A percentile compares a stretch with the other conserved stretches of the same genome.
Evolutionary conservation across 306 rosid genomes (phyloP).

Genomic region (Urtica urens): DNA sequence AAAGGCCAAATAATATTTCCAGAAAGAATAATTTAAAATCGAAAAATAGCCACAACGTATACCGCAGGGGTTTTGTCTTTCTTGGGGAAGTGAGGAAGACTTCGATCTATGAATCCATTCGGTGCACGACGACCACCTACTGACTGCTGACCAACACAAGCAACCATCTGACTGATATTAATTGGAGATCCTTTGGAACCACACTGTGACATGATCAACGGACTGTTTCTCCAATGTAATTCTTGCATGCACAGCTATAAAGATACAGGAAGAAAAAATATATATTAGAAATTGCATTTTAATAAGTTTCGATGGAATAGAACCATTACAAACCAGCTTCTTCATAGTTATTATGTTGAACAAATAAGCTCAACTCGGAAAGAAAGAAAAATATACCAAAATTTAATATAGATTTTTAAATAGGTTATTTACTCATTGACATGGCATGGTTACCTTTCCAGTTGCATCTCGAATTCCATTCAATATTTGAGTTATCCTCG

Average conservation of each 20-base stretch:
- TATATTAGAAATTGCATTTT: not conserved
- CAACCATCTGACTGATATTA: constrained; percentile 93
- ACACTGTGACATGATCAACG: constrained; percentile 95
- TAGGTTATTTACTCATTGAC: no score
- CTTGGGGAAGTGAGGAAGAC: constrained; percentile 91
- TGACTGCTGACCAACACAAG: constrained; percentile 90
- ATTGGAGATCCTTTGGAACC: constrained; percentile 95
- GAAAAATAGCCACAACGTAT: constrained; percentile 19
- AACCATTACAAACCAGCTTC: constrained; percentile 4
- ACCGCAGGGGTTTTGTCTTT: constrained; percentile 68
- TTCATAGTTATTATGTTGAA: not conserved
- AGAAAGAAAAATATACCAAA: constrained; percentile 1
- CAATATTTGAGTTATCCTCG: constrained; percentile 43
- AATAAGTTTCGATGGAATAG: not conserved
- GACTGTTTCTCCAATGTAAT: constrained; percentile 93
- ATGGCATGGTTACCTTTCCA: constrained; percentile 35
- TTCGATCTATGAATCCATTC: constrained; percentile 84
- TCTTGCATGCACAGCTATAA: constrained; percentile 68
- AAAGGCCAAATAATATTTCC: no score
- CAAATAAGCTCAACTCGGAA: not conserved
- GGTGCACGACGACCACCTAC: constrained; percentile 95
- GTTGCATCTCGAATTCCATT: constrained; percentile 52
- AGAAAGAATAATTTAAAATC: no score
- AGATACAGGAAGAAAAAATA: constrained; percentile 1
- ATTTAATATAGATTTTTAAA: no score